Base-by-base conservation (phyloP, 2,329 filamentous ascomycete genomes). In the Leptographium flavum region DNA sequence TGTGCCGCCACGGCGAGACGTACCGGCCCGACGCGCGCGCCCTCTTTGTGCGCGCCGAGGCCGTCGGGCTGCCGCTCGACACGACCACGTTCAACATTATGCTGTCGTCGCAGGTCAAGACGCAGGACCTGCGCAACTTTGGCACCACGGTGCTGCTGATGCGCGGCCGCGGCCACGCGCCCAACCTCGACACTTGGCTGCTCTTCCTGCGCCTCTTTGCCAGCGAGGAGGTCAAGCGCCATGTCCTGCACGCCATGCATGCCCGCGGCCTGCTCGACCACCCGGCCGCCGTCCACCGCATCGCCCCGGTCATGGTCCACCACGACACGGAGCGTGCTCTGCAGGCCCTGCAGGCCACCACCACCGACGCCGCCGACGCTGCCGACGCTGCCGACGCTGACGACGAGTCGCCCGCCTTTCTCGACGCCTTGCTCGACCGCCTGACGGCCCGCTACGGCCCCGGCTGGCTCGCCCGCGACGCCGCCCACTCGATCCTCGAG, bases 161-260 rank as follows among this genome's bases (percentile, higher is more conserved):
- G 70, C 48, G 58, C 22, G 44, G 50, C 7, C 57, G 58, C 13
- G 63, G 60, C 40, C 60, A 63, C 38, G 49, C 51, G 25, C 67
- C 70, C 4, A 65, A 70, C 40, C 54, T 65, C 3, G 55, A 57
- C 15, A 73, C 71, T 0, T 74, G 71, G 71, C 51, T 67, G 3
- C 58, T 67, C 4, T 69, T 73, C 47, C 56, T 74, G 17, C 57
- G 60, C n/a, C 60, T 74, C 38, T 71, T 82, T 47, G 71, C 75
- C 57, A 71, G 71, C 11, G 76, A 80, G 54, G 68, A 74, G n/a
- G 64, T 69, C 42, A 62, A 63, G 43, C 63, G 64, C 22, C 65
- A 68, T 50, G 58, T 71, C 27, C 54, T 74, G 27, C 61, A 63
- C 13, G 59, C 60, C 46, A 73, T 74, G 69, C 59, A 67, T 45